Conservation (phyloP, 2,329 filamentous ascomycete genomes). For the Nigrospora sphaerica region DNA sequence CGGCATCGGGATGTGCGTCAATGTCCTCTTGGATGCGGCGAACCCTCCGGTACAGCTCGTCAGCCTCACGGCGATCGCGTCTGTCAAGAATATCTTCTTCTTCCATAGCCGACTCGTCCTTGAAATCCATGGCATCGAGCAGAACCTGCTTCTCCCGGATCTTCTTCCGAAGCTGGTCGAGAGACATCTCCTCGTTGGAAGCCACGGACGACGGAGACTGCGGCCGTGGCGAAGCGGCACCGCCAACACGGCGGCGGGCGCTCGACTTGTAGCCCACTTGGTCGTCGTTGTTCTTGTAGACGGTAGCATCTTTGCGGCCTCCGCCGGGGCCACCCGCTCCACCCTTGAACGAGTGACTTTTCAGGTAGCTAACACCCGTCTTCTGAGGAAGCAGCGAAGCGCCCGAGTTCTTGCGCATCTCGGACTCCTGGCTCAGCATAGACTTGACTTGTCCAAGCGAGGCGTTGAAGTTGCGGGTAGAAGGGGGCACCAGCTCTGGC, state of each 20-base stretch:
- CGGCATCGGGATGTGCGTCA: constrained; percentile 77
- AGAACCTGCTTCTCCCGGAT: constrained; percentile 92
- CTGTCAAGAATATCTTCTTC: constrained; percentile 90
- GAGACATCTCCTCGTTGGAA: constrained; percentile 71
- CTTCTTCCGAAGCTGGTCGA: constrained; percentile 87
- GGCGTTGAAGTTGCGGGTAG: constrained; percentile 85
- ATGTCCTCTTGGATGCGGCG: constrained; percentile 91
- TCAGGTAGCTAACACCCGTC: constrained; percentile 97
- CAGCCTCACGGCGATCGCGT: constrained; percentile 82
- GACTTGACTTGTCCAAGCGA: constrained; percentile 92
- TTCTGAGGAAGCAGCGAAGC: constrained; percentile 88
- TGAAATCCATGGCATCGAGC: constrained; percentile 92
- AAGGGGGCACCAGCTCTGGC: constrained; percentile 88
- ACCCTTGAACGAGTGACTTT: constrained; percentile 84
- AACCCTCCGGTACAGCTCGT: constrained; percentile 89
- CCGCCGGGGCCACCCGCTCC: constrained; percentile 47
- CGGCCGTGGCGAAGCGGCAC: constrained; percentile 70
- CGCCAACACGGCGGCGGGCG: constrained; percentile 76
- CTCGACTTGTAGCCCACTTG: constrained; percentile 89
- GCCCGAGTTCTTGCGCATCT: constrained; percentile 80
- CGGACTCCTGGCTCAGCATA: constrained; percentile 82
- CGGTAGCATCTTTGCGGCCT: constrained; percentile 85
- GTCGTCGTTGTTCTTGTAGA: constrained; percentile 95
- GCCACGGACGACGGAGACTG: constrained; percentile 62
- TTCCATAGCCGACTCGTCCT: constrained; percentile 81